Evolutionary conservation across 129 eudicot species (phyloP), one percentile per base, ranked within the genome.

Genomic region (Flaveria brownii): DNA sequence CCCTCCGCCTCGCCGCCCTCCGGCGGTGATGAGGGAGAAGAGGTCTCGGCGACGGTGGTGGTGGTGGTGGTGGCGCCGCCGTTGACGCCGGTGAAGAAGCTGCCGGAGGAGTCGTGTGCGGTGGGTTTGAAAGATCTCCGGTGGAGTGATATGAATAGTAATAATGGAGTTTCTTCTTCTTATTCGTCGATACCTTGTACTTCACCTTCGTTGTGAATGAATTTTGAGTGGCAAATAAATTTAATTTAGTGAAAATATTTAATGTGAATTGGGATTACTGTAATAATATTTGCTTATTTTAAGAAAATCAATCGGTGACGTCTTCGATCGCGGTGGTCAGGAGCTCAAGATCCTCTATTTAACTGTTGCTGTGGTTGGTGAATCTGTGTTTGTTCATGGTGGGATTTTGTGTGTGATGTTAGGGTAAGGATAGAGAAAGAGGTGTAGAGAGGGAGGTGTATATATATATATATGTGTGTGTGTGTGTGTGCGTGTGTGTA

Each of bases 141-240:
- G 68, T 83, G 80, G 2, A 87, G 91, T 70, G 96, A 89, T 18
- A 82, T 89, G 11, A 87, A 78, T 57, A 91, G 86, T 54, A 87
- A 81, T 4, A 78, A 82, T 39, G 88, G 84, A 13, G 71, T 55
- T 50, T 82, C 85, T 14, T 84, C 96, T 8, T 87, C 97, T 2
- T 79, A 84, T 2, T 87, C 88, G 1, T 80, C 70, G 25, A 82
- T 91, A 61, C 92, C 89, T 54, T 64, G 77, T 68, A 89, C 93
- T 89, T 89, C 96, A 50, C 89, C 89, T 78, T 86, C 96, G 20
- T 82, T 91, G 86, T 89, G 88, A 89, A 67, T 51, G 9, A 65
- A 11, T 49, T 9, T 49, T 25, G 39, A 47, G 72, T 46, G 71
- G 3, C 9, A 28, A 26, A 47, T 62, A 26, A 45, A 61, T 26